Percentiles rank a stretch among this genome's conserved stretches.
Conservation (phyloP, 139 green algal species). For the Auxenochlorella pyrenoidosa region DNA sequence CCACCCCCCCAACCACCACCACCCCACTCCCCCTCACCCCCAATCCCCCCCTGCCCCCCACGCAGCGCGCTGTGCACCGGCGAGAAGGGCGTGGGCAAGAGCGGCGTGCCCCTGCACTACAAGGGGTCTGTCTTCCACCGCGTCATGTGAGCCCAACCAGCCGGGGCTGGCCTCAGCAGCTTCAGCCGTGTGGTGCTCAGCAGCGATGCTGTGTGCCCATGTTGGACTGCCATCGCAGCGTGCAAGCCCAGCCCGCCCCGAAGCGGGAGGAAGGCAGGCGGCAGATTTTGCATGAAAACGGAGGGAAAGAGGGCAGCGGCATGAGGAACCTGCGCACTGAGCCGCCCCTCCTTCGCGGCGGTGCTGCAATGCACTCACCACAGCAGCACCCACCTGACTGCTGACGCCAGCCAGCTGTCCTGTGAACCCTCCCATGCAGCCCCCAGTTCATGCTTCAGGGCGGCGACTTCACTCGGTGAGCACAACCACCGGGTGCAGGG, state of each 20-base stretch:
- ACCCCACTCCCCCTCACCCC: background rate
- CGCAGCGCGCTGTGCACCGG: constrained; percentile 84
- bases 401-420: too few relatives aligned
- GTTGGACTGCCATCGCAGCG: too few relatives aligned
- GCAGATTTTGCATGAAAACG: too few relatives aligned
- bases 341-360: too few relatives aligned
- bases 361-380: background rate
- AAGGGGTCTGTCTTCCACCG: constrained; percentile 52
- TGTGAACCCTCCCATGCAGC: background rate
- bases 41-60: background rate
- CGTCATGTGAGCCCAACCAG: constrained; percentile 10
- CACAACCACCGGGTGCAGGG: background rate
- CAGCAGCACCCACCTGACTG: background rate
- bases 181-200: too few relatives aligned
- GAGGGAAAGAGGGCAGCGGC: too few relatives aligned
- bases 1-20: too few relatives aligned
- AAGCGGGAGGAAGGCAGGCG: too few relatives aligned
- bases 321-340: too few relatives aligned
- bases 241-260: too few relatives aligned
- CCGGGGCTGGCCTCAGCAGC: too few relatives aligned
- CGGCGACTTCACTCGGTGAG: constrained; percentile 58
- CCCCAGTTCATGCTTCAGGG: constrained; percentile 81
- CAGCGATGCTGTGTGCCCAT: too few relatives aligned
- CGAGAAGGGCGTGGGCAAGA: constrained; percentile 54
- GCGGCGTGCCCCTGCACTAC: constrained; percentile 83